phyloP scores from a whole-genome alignment of 495 filamentous ascomycete species.

The Peziza echinospora region DNA sequence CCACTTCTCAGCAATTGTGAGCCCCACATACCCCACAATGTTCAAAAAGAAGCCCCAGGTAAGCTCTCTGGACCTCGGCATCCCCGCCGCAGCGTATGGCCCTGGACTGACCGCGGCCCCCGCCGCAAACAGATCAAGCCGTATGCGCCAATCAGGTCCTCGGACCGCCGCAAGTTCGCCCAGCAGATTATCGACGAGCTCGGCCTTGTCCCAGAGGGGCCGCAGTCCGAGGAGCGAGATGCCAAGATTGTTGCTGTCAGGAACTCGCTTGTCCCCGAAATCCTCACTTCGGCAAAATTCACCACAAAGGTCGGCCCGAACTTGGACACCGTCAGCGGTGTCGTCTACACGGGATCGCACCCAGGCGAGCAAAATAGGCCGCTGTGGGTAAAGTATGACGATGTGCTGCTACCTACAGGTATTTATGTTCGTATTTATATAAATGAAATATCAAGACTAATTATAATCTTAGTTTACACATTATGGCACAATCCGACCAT shows the following conservation, averaged over 20 bases:
- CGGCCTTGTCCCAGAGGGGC: conserved; percentile 20
- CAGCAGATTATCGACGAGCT: conserved; percentile 48
- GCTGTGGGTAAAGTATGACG: conserved; percentile 48
- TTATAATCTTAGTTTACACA: conserved; percentile 42
- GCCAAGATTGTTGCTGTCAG: conserved; percentile 27
- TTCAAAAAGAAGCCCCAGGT: conserved; percentile 67
- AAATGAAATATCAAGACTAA: conserved; percentile 4
- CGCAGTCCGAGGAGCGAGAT: conserved; percentile 3
- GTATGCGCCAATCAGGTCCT: conserved; percentile 44
- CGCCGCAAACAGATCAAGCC: conserved; percentile 38
- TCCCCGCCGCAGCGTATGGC: conserved; percentile 11
- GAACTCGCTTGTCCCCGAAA: conserved; percentile 44
- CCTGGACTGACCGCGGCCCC: background rate
- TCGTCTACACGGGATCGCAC: conserved; percentile 41
- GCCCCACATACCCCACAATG: conserved; percentile 24
- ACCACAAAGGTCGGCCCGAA: conserved; percentile 48
- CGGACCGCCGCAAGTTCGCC: conserved; percentile 47
- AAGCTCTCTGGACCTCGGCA: no score
- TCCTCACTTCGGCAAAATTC: conserved; percentile 40
- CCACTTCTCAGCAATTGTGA: background rate
- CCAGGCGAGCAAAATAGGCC: conserved; percentile 37
- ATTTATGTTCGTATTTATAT: background rate
- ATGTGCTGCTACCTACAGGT: conserved; percentile 40
- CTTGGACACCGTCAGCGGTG: conserved; percentile 39
- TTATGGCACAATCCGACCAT: conserved; percentile 43